phyloP scores from a whole-genome alignment of 805 yeast species.

The Metschnikowia continentalis region DNA sequence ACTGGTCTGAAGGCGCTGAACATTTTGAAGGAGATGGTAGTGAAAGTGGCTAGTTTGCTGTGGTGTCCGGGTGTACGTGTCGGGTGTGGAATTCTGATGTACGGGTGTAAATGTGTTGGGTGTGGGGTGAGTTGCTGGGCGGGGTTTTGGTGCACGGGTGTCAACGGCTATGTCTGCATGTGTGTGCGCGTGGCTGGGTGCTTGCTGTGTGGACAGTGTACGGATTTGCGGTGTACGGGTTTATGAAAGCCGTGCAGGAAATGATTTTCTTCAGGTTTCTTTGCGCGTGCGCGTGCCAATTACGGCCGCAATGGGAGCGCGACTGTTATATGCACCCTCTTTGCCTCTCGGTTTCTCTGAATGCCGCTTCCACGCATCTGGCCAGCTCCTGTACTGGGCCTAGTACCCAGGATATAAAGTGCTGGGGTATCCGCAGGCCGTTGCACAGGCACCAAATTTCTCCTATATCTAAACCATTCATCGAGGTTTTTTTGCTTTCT shows the following conservation, averaged over 20 bases:
- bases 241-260: not conserved
- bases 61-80: not conserved
- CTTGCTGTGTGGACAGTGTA: not conserved
- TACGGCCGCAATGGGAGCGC: not conserved
- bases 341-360: slow-evolving; percentile 1
- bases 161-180: not conserved
- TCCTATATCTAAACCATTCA: not conserved
- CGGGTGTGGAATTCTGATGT: not conserved
- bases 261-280: not conserved
- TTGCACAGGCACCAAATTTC: not conserved
- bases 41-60: not conserved
- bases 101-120: not conserved
- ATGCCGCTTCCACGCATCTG: slow-evolving; percentile 3
- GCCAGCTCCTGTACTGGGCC: slow-evolving; percentile 5
- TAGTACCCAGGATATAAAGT: not conserved
- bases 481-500: not conserved
- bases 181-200: not conserved
- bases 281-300: not conserved
- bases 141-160: not conserved
- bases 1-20: slow-evolving; percentile 15
- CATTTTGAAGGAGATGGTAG: slow-evolving; percentile 5
- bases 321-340: not conserved
- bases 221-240: not conserved
- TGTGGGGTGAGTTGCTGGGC: not conserved
- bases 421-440: slow-evolving; percentile 3